These are phyloP conservation scores for Neofusicoccum kwambonambiense DNA, from an alignment of 2,329 filamentous ascomycete genomes.

Conservation along the genomic window DNA sequence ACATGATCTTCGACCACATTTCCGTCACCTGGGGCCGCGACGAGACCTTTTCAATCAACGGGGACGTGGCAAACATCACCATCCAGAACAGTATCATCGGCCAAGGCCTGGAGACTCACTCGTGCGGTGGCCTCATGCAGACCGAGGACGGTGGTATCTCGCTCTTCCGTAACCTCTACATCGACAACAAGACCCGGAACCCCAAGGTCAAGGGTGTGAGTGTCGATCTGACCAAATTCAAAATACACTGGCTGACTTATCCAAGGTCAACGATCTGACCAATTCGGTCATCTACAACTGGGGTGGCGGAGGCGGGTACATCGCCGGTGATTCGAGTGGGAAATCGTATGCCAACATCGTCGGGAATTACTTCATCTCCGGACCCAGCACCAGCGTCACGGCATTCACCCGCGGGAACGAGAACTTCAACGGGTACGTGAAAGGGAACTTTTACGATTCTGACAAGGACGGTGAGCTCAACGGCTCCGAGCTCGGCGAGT, in stretches of 20 bases:
- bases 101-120: constrained; percentile 55
- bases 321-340: constrained; percentile 51
- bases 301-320: constrained; percentile 55
- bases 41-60: constrained; percentile 55
- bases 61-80: constrained; percentile 47
- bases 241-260: constrained; percentile 28
- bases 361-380: constrained; percentile 59
- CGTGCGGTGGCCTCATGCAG: constrained; percentile 53
- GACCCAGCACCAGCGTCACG: constrained; percentile 50
- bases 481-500: constrained; percentile 45
- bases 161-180: constrained; percentile 56
- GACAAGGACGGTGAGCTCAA: constrained; percentile 52
- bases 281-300: constrained; percentile 57
- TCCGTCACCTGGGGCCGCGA: constrained; percentile 56
- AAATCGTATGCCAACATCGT: constrained; percentile 53
- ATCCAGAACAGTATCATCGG: constrained; percentile 55
- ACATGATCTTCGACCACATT: constrained; percentile 59
- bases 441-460: constrained; percentile 54
- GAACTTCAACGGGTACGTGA: constrained; percentile 55
- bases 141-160: constrained; percentile 49
- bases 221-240: too few species aligned
- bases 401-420: constrained; percentile 57
- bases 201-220: constrained; percentile 39
- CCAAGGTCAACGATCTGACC: constrained; percentile 56
- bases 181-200: constrained; percentile 58